Evolutionary conservation across 225 moss, liverwort and hornwort genomes (phyloP), one percentile per base, ranked within the genome.

Genomic region (Antitrichia curtipendula): DNA sequence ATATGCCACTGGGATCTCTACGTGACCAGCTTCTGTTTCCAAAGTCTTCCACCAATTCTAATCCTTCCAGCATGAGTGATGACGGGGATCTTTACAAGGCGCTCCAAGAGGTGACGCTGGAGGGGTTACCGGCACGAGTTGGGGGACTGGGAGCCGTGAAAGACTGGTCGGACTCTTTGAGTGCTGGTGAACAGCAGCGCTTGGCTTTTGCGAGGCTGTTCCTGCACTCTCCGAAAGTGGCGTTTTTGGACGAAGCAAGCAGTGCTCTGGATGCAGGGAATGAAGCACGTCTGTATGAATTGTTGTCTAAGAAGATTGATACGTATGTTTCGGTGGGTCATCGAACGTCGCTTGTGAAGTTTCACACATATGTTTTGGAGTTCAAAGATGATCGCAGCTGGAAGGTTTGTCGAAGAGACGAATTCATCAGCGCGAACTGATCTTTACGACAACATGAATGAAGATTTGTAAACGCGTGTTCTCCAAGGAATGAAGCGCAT

Each of bases 151-250:
- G 90, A 86, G 92, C 92, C 32, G 95, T 96, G 72, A 93, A 95
- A 84, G 98, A 98, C 85, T 98, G 98, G 98, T 95, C 91, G 21
- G 93, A 94, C 72, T 78, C 92, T 20, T 84, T 98, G 70, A 98
- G 98, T 72, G 89, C 98, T 5, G 98, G 98, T 38, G 98, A 98
- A 77, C 96, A 98, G 90, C 98, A 98, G 85, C 93, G 98, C 25
- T 60, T 98, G 89, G 96, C 98, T 16, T 98, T 98, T 91, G 96
- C 94, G 13, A 91, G 98, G 87, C 88, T 98, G 69, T 91, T 96
- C 85, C 88, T 96, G 84, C 96, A 98, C 88, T 86, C 91, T 64
- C 98, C 98, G 20, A 96, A 96, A 80, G 92, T 92, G 40, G 98
- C 96, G 15, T 98, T 96, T 84, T 75, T 98, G 91, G 98, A 98